Evolutionary conservation across 108 stramenopile species (phyloP).

Genomic region (Skeletonema potamos): DNA sequence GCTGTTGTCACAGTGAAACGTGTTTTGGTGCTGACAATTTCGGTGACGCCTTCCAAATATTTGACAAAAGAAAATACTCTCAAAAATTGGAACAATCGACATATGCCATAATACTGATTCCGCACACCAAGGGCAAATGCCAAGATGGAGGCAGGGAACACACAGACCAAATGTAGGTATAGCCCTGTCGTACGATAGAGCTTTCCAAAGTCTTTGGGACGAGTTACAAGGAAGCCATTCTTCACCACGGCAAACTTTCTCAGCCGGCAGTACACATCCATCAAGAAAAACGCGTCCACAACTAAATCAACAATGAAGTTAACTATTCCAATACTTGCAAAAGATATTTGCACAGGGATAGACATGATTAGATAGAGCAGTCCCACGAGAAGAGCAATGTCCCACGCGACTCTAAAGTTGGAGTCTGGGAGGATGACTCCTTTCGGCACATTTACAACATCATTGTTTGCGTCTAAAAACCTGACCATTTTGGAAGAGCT

Average conservation of each 20-base stretch:
- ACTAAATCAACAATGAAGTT: constrained; percentile 25
- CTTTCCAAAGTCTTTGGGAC: constrained; percentile 33
- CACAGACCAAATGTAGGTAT: constrained; percentile 9
- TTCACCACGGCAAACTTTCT: constrained; percentile 41
- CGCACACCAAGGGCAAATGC: constrained; percentile 12
- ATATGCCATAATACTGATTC: constrained; percentile 21
- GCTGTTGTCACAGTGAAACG: constrained; percentile 39
- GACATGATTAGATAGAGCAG: constrained; percentile 20
- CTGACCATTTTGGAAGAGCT: constrained; percentile 49
- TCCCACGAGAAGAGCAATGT: constrained; percentile 12
- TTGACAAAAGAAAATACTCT: constrained; percentile 29
- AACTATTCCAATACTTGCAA: constrained; percentile 3
- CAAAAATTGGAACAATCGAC: constrained; percentile 42
- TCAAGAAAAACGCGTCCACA: constrained; percentile 28
- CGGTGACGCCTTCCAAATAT: constrained; percentile 39
- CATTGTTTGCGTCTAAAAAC: constrained; percentile 40
- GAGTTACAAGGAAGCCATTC: constrained; percentile 38
- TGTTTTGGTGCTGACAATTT: constrained; percentile 30
- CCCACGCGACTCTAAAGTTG: constrained; percentile 30
- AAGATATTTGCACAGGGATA: constrained; percentile 41
- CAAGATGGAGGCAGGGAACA: constrained; percentile 29
- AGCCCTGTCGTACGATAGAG: constrained; percentile 38
- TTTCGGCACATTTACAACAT: constrained; percentile 15
- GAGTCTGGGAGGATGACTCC: constrained; percentile 44
- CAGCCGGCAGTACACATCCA: constrained; percentile 30